Conservation (phyloP, 2,329 filamentous ascomycete genomes). For the Chrysoporthe cubensis region DNA sequence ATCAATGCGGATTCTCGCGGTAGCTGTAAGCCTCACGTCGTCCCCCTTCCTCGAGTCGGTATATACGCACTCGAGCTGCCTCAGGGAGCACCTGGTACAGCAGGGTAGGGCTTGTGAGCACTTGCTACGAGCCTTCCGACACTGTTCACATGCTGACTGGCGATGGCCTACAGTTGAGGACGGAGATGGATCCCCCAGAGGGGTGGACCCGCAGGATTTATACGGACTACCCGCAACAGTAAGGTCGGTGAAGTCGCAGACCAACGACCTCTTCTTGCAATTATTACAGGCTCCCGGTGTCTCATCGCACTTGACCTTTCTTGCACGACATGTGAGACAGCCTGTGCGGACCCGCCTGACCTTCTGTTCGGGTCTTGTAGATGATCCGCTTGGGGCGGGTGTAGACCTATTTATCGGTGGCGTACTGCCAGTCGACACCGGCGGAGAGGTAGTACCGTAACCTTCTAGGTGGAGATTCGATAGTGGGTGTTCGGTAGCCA, state of each 20-base stretch:
- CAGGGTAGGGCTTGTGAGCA: constrained; percentile 1
- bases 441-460: neutral
- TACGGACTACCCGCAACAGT: neutral
- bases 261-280: constrained; percentile 7
- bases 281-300: constrained; percentile 21
- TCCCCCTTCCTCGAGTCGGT: neutral
- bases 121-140: constrained; percentile 14
- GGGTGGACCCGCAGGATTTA: neutral
- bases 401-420: neutral
- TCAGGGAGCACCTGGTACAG: constrained; percentile 2
- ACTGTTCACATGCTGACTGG: constrained; percentile 8
- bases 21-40: neutral
- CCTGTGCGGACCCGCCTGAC: constrained; percentile 14
- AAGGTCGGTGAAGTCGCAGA: constrained; percentile 13
- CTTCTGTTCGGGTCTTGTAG: neutral
- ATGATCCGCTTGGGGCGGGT: constrained; percentile 1
- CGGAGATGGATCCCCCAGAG: neutral
- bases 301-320: constrained; percentile 21
- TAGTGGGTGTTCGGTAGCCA: constrained; percentile 8
- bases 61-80: constrained; percentile 9
- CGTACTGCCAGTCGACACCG: neutral
- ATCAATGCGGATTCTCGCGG: constrained; percentile 2
- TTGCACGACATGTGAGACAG: constrained; percentile 22
- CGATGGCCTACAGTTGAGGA: neutral
- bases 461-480: neutral